Evolutionary conservation across 1,284 basidiomycete genomes (phyloP), one percentile per base, ranked within the genome.

Genomic region (Boletus smithii): DNA sequence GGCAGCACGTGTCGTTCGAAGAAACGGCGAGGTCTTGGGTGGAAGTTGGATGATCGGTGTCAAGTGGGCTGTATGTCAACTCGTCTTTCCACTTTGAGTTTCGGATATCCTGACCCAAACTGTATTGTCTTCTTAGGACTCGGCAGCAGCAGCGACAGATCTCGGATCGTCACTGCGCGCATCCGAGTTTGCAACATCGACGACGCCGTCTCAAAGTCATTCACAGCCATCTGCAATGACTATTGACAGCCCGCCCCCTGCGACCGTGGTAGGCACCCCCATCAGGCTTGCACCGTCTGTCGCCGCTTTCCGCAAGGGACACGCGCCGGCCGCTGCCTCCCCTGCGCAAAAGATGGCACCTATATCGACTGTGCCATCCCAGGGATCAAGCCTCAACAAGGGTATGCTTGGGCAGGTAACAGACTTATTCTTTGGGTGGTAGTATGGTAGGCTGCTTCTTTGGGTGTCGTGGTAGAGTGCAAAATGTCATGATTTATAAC

Each of bases 21-120:
- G 85, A 67, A 91, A 85, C 53, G 89, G 89, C 0, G 88, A 91
- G 38, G 68, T 89, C 1, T 60, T 91, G 11, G 72, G 77, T 16
- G 86, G 87, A 3, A 76, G 73, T 39, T 88, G 81, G 75, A 91
- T 91, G 87, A 70, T 91, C 35, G 89, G 88, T 8, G 80, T 79
- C 40, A 91, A 90, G 68, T 87, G 83, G 82, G 83, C 83, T 24
- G 85, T 87, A 59, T 50, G 83, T 77, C 9, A 9, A n/a, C 31
- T 10, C 23, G 0, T 13, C 24, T 39, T 22, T 20, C 18, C 7
- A 13, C 8, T n/a, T n/a, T 14, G 2, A 22, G 13, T 17, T 17
- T n/a, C 37, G 14, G 3, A 43, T 14, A 11, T 59, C 42, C 48
- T 48, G 27, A 49, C 42, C 17, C 11, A 2, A n/a, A 17, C 1